Evolutionary conservation across 371 early-diverging fungal species (phyloP), one percentile per base, ranked within the genome.

Genomic region (Haplosporangium sp.): DNA sequence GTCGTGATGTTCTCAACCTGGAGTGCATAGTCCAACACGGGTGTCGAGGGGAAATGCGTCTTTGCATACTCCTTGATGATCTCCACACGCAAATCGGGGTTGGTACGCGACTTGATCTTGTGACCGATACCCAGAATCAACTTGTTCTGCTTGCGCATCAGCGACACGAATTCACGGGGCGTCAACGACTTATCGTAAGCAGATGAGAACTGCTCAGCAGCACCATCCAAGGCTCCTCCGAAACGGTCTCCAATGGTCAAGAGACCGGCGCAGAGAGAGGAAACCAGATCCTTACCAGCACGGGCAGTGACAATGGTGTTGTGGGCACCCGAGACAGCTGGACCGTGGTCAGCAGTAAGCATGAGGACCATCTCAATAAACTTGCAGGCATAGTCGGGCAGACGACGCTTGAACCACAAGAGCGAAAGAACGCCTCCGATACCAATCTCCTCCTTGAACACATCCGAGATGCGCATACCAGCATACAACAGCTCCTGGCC

Each of bases 301-400:
- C 98, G 96, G 11, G 98, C 96, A 16, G 98, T 98, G 54, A 98
- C 97, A 73, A 98, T 98, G 36, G 98, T 97, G 92, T 97, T 98
- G 90, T 96, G 97, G 6, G 98, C 98, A 56, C 93, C 95, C 46
- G 93, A 93, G 9, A 95, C 95, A 37, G 95, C 95, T 2, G 99
- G 99, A 29, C 99, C 99, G 83, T 98, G 99, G 86, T 98, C 99
- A 18, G 99, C 99, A 20, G 99, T 98, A 80, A 98, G 86, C 98
- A 98, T 98, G 57, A 98, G 89, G 21, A 98, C 96, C 99, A 98
- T 98, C 83, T 98, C 99, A 68, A 98, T 96, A 81, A 98, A 98
- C 87, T 94, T 92, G 87, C 93, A 90, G 13, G 98, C 99, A 83
- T 96, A 98, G 67, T 86, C 86, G 20, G 99, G 99, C 72, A 98